Percentiles rank a stretch among this genome's conserved stretches.
phyloP scores from a whole-genome alignment of 768 basidiomycete genomes.

The Trametes villosa region DNA sequence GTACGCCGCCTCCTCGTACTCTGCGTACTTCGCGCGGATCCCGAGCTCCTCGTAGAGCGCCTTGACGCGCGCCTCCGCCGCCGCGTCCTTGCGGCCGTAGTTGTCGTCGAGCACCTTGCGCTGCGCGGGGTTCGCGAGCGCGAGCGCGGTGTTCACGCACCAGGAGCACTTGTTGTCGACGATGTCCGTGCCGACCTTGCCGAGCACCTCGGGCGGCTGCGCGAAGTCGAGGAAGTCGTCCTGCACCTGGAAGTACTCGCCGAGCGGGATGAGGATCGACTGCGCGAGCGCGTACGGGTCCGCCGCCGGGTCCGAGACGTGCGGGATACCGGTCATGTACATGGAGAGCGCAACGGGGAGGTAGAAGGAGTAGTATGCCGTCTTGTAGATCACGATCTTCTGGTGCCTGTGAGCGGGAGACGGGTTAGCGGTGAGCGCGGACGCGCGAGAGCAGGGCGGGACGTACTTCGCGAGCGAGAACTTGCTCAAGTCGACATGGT shows the following conservation, averaged over 20 bases:
- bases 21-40: conserved; percentile 66
- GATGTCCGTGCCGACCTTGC: conserved; percentile 98
- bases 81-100: conserved; percentile 64
- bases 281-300: conserved; percentile 74
- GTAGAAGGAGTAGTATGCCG: conserved; percentile 98
- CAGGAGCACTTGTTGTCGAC: conserved; percentile 99
- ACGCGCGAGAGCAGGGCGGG: not conserved
- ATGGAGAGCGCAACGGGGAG: conserved; percentile 96
- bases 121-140: conserved; percentile 57
- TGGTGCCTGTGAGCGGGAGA: conserved; percentile 72
- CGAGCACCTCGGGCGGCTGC: conserved; percentile 87
- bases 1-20: conserved; percentile 82
- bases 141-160: conserved; percentile 89
- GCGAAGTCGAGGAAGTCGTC: conserved; percentile 97
- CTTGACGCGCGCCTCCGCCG: conserved; percentile 65
- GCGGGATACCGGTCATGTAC: conserved; percentile 71
- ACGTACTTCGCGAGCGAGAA: conserved; percentile 85
- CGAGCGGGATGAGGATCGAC: conserved; percentile 86
- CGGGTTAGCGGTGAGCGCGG: not conserved
- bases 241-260: conserved; percentile 99
- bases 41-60: conserved; percentile 72
- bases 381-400: conserved; percentile 96
- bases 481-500: conserved; percentile 80
- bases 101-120: conserved; percentile 61
- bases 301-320: conserved; percentile 46